A percentile compares a stretch with the other conserved stretches of the same genome.
Conservation (phyloP, 805 yeast species). For the Kodamaea leandrae region DNA sequence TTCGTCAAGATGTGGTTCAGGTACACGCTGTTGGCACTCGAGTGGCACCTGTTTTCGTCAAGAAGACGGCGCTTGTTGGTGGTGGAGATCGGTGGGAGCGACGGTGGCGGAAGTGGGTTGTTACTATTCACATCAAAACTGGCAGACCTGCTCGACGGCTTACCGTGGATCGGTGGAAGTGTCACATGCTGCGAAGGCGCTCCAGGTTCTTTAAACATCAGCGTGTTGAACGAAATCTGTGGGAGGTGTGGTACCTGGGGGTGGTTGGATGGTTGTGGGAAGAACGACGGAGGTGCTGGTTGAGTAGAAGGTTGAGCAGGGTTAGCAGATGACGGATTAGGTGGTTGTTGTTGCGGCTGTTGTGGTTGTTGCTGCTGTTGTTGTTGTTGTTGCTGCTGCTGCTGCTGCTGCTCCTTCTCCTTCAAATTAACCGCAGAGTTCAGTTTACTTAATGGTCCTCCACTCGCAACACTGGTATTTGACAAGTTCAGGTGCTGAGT, state of each 20-base stretch:
- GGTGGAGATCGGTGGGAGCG: conserved; percentile 15
- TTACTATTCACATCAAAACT: conserved; percentile 6
- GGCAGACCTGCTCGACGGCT: conserved; percentile 9
- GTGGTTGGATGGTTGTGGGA: conserved; percentile 4
- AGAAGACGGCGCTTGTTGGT: conserved; percentile 15
- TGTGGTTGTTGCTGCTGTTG: conserved; percentile 1
- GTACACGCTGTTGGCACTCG: conserved; percentile 11
- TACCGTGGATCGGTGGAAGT: conserved; percentile 10
- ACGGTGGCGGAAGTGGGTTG: conserved; percentile 10
- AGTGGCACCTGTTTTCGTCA: conserved; percentile 17
- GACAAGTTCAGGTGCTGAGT: conserved; percentile 5
- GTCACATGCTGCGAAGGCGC: neutral
- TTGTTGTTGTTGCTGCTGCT: neutral
- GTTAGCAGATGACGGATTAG: no score
- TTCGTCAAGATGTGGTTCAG: conserved; percentile 9
- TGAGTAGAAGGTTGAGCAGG: no score
- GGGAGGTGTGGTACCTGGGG: conserved; percentile 25
- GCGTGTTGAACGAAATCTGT: conserved; percentile 40
- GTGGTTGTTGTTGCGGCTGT: neutral
- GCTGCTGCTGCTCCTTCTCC: conserved; percentile 1
- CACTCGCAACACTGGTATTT: conserved; percentile 2
- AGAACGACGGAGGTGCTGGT: neutral
- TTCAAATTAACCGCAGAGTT: neutral
- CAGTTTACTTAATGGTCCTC: conserved; percentile 2
- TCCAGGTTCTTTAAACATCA: conserved; percentile 32